Evolutionary conservation across 2,329 filamentous ascomycete genomes (phyloP), one percentile per base, ranked within the genome.

Genomic region (Verticillium dahliae): DNA sequence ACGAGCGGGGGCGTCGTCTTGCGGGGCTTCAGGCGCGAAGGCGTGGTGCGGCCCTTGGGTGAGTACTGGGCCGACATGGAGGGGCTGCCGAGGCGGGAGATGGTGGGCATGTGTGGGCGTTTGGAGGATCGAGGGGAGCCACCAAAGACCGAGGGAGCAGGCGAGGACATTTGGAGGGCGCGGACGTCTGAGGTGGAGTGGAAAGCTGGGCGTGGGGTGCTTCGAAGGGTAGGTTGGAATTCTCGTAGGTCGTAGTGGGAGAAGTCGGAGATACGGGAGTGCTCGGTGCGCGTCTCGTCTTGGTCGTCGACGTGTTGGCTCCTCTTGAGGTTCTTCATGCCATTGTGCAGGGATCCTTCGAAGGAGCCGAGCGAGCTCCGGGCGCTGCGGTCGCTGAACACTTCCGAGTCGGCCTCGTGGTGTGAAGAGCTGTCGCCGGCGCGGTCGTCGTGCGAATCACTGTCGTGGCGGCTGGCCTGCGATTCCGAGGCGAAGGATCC

Each of bases 151-250:
- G 86, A 87, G 0, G 81, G 76, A 0, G 85, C 77, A 0, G 87
- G 88, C 0, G 88, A 90, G 1, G 83, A 82, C 86, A 91, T 89
- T 66, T 91, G 89, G 75, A 91, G 81, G 1, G 87, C 86, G 58
- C 86, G 85, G 7, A 91, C 84, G 13, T 86, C 87, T 1, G 88
- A 89, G 0, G 89, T 85, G 13, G 88, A 89, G 57, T 88, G 81
- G 71, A 92, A 91, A 1, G 85, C 82, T 5, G 86, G 84, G 2
- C 89, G 82, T 9, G 82, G 80, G 7, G 83, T 84, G 7, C 81
- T 80, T 60, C 87, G 83, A 27, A 82, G 77, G n/a, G 82, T 83
- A 2, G 83, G 79, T 1, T 81, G 67, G 63, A 83, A 84, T 50
- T 74, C 69, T 60, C 73, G 60, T 7, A 68, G 67, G 2, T 80